phyloP scores from a whole-genome alignment of 176 grass and related monocot species.

The Phoenix dactylifera region DNA sequence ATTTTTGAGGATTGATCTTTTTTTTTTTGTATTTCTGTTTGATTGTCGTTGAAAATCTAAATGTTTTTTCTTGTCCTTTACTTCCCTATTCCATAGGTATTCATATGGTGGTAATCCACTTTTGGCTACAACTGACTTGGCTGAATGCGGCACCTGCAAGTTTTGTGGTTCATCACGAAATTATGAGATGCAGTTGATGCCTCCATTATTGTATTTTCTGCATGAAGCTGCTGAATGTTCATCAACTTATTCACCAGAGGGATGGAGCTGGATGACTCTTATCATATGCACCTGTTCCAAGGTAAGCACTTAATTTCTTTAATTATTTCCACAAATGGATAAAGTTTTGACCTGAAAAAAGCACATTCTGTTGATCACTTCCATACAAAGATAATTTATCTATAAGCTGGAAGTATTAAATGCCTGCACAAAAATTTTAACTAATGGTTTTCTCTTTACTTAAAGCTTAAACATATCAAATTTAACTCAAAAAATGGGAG shows the following conservation, averaged over 20 bases:
- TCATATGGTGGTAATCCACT: slow-evolving; percentile 60
- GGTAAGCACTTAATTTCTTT: slow-evolving; percentile 31
- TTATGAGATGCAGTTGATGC: slow-evolving; percentile 91
- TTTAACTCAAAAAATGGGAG: too few relatives aligned
- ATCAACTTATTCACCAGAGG: slow-evolving; percentile 46
- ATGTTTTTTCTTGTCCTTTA: slow-evolving; percentile 7
- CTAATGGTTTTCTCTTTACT: too few relatives aligned
- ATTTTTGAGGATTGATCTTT: too few relatives aligned
- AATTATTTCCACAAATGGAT: not conserved
- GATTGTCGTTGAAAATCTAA: not conserved
- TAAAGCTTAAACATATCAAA: too few relatives aligned
- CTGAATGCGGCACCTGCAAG: slow-evolving; percentile 38
- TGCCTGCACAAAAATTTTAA: too few relatives aligned
- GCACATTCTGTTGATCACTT: too few relatives aligned
- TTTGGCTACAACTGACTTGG: slow-evolving; percentile 29
- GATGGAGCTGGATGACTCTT: slow-evolving; percentile 82
- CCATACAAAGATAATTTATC: too few relatives aligned
- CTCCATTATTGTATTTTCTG: slow-evolving; percentile 79
- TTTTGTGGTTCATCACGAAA: slow-evolving; percentile 40
- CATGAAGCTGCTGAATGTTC: slow-evolving; percentile 47
- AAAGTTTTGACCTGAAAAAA: not conserved
- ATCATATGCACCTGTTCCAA: slow-evolving; percentile 64
- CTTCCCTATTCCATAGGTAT: slow-evolving; percentile 42
- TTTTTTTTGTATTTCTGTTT: not conserved
- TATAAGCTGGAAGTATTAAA: too few relatives aligned